Evolutionary conservation across 1,139 yeast genomes (phyloP).

Genomic region (Williopsis jadinii): DNA sequence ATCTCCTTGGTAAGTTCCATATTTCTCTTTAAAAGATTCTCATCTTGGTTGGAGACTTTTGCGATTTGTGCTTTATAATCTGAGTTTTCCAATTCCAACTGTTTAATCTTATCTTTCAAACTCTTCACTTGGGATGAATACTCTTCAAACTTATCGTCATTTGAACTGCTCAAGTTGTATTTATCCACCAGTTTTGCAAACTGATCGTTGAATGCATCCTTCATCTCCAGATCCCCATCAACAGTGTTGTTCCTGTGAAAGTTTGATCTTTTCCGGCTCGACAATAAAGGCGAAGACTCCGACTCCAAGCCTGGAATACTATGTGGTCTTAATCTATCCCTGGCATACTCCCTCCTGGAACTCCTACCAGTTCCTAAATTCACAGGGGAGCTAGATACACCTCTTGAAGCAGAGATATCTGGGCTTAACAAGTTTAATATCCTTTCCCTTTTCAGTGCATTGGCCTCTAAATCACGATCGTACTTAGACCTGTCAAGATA

Average conservation of each 20-base stretch:
- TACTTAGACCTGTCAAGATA: slow-evolving; percentile 12
- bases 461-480: slow-evolving; percentile 4
- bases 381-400: not conserved
- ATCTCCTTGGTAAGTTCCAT: slow-evolving; percentile 6
- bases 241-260: not conserved
- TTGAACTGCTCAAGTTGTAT: slow-evolving; percentile 7
- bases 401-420: not conserved
- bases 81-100: slow-evolving; percentile 7
- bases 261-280: not conserved
- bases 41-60: not conserved
- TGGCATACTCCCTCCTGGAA: not conserved
- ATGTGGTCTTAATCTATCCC: not conserved
- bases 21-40: slow-evolving; percentile 6
- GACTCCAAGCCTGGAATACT: no score
- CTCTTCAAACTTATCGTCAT: no score
- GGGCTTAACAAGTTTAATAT: slow-evolving; percentile 10
- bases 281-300: no score
- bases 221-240: not conserved
- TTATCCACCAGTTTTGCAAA: slow-evolving; percentile 11
- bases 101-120: slow-evolving; percentile 5
- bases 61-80: slow-evolving; percentile 2
- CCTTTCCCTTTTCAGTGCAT: slow-evolving; percentile 15
- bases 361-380: not conserved
- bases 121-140: slow-evolving; percentile 1
- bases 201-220: slow-evolving; percentile 1